Conservation (phyloP, 345 rosid species). For the Laguncularia racemosa region DNA sequence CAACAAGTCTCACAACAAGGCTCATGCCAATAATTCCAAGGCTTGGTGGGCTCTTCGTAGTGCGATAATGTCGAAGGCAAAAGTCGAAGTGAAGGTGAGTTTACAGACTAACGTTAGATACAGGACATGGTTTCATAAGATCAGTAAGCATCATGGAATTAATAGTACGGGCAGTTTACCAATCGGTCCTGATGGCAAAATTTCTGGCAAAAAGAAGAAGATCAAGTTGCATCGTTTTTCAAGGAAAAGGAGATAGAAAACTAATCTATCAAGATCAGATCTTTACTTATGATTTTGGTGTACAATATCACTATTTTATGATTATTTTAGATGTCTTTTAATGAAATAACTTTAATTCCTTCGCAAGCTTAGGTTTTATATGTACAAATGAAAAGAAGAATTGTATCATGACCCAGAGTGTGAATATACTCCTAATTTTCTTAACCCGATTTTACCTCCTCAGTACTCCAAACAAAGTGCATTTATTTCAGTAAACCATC, state of each 20-base stretch:
- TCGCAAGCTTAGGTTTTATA: too few relatives aligned
- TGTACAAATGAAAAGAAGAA: too few relatives aligned
- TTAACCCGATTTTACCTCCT: too few relatives aligned
- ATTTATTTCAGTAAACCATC: too few relatives aligned
- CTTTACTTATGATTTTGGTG: too few relatives aligned
- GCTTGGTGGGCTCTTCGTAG: slow-evolving; percentile 13
- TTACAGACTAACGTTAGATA: slow-evolving; percentile 20
- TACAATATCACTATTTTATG: too few relatives aligned
- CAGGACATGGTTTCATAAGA: slow-evolving; percentile 27
- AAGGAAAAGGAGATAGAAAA: slow-evolving; percentile 17
- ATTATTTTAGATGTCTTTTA: too few relatives aligned
- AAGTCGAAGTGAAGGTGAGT: slow-evolving; percentile 21
- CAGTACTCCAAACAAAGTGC: too few relatives aligned
- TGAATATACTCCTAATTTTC: too few relatives aligned
- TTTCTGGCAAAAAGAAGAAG: slow-evolving; percentile 35
- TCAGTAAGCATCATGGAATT: slow-evolving; percentile 28
- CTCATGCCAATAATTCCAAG: neutral
- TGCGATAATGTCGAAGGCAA: slow-evolving; percentile 15
- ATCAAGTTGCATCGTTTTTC: slow-evolving; percentile 22
- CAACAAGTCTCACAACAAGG: neutral
- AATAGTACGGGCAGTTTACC: slow-evolving; percentile 19
- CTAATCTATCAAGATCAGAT: too few relatives aligned
- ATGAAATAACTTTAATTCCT: too few relatives aligned
- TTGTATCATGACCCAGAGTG: too few relatives aligned
- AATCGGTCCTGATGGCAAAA: slow-evolving; percentile 35